These are phyloP conservation scores for Paecilomyces fulvus DNA, from an alignment of 2,329 filamentous ascomycete genomes.

Conservation along the genomic window DNA sequence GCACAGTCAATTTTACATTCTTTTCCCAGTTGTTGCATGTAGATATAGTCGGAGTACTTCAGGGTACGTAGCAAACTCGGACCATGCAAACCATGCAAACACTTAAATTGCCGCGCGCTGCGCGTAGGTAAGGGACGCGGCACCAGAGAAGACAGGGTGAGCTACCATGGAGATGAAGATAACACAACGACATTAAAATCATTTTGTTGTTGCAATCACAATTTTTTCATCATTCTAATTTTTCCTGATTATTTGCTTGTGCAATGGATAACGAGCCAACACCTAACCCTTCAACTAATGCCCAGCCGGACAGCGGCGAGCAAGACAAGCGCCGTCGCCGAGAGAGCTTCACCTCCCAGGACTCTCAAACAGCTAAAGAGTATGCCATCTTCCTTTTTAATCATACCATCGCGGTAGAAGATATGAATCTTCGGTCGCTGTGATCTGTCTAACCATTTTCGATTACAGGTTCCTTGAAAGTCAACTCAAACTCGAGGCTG, in stretches of 20 bases:
- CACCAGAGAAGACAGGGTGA: background rate
- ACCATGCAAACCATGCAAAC: slow-evolving; percentile 21
- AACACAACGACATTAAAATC: background rate
- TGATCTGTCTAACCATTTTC: background rate
- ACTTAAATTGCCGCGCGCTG: slow-evolving; percentile 8
- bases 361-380: slow-evolving; percentile 67
- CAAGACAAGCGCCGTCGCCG: slow-evolving; percentile 17
- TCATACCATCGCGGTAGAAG: background rate
- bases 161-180: background rate
- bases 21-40: background rate
- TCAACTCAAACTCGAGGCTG: slow-evolving; percentile 84
- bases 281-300: slow-evolving; percentile 4
- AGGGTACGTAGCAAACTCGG: background rate
- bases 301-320: slow-evolving; percentile 4
- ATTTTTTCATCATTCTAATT: background rate
- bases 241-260: background rate
- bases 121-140: background rate
- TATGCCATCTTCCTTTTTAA: slow-evolving; percentile 23
- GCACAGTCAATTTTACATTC: background rate
- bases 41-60: background rate
- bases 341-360: slow-evolving; percentile 41
- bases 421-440: background rate
- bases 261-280: slow-evolving; percentile 15
- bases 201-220: background rate
- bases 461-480: slow-evolving; percentile 67